phyloP scores from a whole-genome alignment of 495 filamentous ascomycete species.

The Articulospora tetracladia region DNA sequence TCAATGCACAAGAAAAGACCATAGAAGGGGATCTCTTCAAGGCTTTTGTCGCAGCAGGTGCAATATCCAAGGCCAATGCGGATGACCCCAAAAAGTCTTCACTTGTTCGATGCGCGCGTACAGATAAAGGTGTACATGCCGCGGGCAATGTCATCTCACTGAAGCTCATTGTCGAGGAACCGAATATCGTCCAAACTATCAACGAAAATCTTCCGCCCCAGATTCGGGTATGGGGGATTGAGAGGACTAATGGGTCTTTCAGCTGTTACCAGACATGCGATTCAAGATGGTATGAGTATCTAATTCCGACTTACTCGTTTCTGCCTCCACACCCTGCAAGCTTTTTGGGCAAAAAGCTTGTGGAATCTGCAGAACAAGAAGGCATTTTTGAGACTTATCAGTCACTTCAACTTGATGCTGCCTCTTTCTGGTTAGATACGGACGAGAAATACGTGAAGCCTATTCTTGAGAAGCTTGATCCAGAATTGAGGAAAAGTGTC shows the following conservation, averaged over 20 bases:
- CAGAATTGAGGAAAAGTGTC: slow-evolving; percentile 38
- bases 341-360: slow-evolving; percentile 75
- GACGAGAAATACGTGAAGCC: slow-evolving; percentile 74
- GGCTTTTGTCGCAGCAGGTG: slow-evolving; percentile 83
- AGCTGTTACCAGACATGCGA: slow-evolving; percentile 91
- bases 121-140: slow-evolving; percentile 96
- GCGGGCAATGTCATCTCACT: slow-evolving; percentile 94
- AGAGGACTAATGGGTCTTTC: slow-evolving; percentile 79
- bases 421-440: slow-evolving; percentile 73
- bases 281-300: slow-evolving; percentile 91
- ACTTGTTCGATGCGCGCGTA: slow-evolving; percentile 87
- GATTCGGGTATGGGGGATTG: slow-evolving; percentile 90
- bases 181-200: slow-evolving; percentile 82
- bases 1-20: slow-evolving; percentile 73
- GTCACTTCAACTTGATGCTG: slow-evolving; percentile 69
- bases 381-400: slow-evolving; percentile 64
- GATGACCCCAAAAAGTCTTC: slow-evolving; percentile 95
- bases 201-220: slow-evolving; percentile 80
- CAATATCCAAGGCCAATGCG: slow-evolving; percentile 94
- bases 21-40: slow-evolving; percentile 96
- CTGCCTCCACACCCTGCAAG: slow-evolving; percentile 87
- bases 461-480: slow-evolving; percentile 52
- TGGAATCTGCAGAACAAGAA: slow-evolving; percentile 64
- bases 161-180: slow-evolving; percentile 92
- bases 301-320: slow-evolving; percentile 87